Base-by-base conservation (phyloP, 768 basidiomycete genomes). In the Suillus weaverae region DNA sequence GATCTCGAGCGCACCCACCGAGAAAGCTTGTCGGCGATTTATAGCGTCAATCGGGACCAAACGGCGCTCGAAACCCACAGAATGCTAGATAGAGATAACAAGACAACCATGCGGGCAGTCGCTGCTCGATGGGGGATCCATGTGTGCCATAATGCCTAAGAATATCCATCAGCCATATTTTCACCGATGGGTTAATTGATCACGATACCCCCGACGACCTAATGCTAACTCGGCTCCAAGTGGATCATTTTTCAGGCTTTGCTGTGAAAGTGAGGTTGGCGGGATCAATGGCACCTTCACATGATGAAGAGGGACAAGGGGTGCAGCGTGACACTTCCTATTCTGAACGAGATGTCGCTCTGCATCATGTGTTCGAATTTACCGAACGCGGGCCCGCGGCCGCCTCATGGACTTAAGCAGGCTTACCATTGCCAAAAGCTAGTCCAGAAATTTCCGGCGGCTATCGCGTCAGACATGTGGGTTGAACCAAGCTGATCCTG, bases 11-110 rank as follows among this genome's bases (percentile, higher is more conserved):
- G 18, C 39, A 30, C 18, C 20, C 5, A 30, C 38, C 39, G 6
- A 59, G 39, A 59, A 59, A 41, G 18, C 2, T 0, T 20, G 56
- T 30, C 56, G 2, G 18, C 1, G 26, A 39, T 59, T 59, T 59
- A 59, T 59, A 59, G 26, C 26, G 20, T 30, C 26, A 10, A 10
- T 32, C 39, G 38, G 26, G 38, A 18, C 3, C 20, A 20, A 26
- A 18, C 39, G 26, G 38, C 5, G 3, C 57, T 59, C 6, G 18
- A 41, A 32, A 41, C 9, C 30, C 57, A 10, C 30, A 41, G 38
- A 59, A 59, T 59, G 1, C 56, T 6, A 41, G 57, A 32, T 4
- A 59, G 39, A 59, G 57, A 41, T 59, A 59, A 41, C 57, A 59
- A 41, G 18, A 20, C 26, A 18, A 20, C 57, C 57, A 59, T 59